These are phyloP conservation scores for Polyporus tsugae DNA, from an alignment of 1,284 basidiomycete species.

Conservation along the genomic window DNA sequence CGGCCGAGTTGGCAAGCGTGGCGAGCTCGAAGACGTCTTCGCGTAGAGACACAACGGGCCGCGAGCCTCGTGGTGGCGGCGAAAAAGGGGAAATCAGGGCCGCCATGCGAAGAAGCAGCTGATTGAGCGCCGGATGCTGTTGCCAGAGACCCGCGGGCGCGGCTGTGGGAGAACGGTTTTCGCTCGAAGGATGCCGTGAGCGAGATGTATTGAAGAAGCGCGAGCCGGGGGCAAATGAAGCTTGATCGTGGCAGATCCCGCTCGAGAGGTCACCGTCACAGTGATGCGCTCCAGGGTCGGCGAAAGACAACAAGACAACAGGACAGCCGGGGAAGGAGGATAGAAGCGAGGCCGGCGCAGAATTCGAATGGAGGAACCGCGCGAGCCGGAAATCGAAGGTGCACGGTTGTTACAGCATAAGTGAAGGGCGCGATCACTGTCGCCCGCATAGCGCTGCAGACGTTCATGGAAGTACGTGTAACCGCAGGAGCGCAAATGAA, in stretches of 20 bases:
- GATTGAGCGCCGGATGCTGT: not conserved
- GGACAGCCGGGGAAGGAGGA: constrained; percentile 1
- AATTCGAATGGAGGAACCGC: not conserved
- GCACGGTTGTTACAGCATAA: not conserved
- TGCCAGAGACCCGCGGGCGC: not conserved
- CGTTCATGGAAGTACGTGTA: not conserved
- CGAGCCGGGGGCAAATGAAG: not conserved
- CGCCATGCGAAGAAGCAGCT: not conserved
- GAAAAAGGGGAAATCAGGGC: constrained; percentile 13
- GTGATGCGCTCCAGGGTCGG: constrained; percentile 1
- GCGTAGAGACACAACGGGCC: not conserved
- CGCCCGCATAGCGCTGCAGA: not conserved
- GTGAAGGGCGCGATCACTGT: constrained; percentile 1
- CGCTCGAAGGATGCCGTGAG: not conserved
- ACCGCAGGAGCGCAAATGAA: not conserved
- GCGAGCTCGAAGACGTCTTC: not conserved
- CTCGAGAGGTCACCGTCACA: constrained; percentile 2
- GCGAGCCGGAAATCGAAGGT: not conserved
- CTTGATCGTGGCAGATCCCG: constrained; percentile 13
- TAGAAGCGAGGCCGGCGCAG: not conserved
- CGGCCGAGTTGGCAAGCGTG: not conserved
- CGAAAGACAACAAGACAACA: not conserved
- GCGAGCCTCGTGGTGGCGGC: constrained; percentile 18
- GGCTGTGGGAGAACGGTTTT: constrained; percentile 1
- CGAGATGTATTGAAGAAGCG: constrained; percentile 1